Percentiles rank a stretch among this genome's conserved stretches.
Conservation (phyloP, 495 filamentous ascomycete species). For the Hyaloscypha hepaticicola region DNA sequence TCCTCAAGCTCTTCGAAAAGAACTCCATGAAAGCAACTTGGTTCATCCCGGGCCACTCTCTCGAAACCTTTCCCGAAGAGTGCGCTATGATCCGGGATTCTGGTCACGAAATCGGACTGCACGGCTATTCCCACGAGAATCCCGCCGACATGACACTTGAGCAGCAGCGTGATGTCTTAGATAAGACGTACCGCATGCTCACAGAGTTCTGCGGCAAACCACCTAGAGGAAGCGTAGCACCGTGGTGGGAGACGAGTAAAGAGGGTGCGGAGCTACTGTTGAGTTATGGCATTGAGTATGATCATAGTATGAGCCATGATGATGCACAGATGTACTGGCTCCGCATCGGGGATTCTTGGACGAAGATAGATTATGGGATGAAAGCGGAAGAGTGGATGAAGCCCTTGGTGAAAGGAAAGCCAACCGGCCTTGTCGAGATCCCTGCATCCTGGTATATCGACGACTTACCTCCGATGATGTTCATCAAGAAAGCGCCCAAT, state of each 20-base stretch:
- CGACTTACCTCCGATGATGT: slow-evolving; percentile 59
- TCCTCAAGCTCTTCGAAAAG: slow-evolving; percentile 74
- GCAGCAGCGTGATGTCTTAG: slow-evolving; percentile 72
- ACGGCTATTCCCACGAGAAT: slow-evolving; percentile 77
- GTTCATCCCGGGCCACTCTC: slow-evolving; percentile 80
- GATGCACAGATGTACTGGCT: slow-evolving; percentile 67
- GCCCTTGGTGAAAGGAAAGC: slow-evolving; percentile 52
- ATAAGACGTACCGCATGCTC: slow-evolving; percentile 72
- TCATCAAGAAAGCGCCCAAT: slow-evolving; percentile 59
- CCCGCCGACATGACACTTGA: slow-evolving; percentile 68
- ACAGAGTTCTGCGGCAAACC: slow-evolving; percentile 75
- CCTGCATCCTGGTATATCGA: slow-evolving; percentile 69
- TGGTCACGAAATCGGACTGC: slow-evolving; percentile 77
- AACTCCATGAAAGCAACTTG: slow-evolving; percentile 81
- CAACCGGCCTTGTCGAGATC: slow-evolving; percentile 62
- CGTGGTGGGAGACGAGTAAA: slow-evolving; percentile 62
- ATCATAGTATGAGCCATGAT: slow-evolving; percentile 66
- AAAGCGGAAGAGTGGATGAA: slow-evolving; percentile 67
- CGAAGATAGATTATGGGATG: slow-evolving; percentile 59
- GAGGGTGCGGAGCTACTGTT: slow-evolving; percentile 68
- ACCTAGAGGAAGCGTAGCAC: slow-evolving; percentile 41
- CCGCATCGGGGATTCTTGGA: slow-evolving; percentile 60
- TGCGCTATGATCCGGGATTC: slow-evolving; percentile 70
- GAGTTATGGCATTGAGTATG: slow-evolving; percentile 68
- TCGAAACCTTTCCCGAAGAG: slow-evolving; percentile 77